Evolutionary conservation across 202 grass and related monocot genomes (phyloP), one percentile per base, ranked within the genome.

Genomic region (Setaria italica): DNA sequence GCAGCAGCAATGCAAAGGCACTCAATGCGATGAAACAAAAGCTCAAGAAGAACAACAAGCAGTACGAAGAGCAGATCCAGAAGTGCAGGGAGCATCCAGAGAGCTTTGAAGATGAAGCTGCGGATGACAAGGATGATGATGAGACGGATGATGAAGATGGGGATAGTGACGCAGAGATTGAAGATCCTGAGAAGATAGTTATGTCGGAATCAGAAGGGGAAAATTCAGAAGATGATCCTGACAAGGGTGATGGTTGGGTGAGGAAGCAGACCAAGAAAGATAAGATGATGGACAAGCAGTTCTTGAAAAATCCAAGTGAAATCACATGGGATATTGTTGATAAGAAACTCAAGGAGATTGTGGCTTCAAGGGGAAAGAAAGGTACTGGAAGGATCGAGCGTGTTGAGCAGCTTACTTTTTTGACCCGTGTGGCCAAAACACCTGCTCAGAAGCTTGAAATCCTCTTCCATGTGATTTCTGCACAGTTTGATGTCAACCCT

Each of bases 401-500:
- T 72, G 96, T 98, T 33, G 96, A 98, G 19, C 93, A 98, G 79
- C 89, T 98, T 39, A 92, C 93, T 1, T 95, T 94, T 75, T 91
- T 98, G 88, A 92, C 93, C 4, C 82, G 88, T 32, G 93, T 95
- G 29, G 95, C 95, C 33, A 98, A 98, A 90, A 98, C 95, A 21
- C 93, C 95, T 21, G 93, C 95, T 29, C 95, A 98, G 75, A 98
- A 98, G 84, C 90, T 98, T 68, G 93, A 94, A 72, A 95, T 98
- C 21, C 68, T 98, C 46, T 95, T 94, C 56, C 87, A 92, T 84
- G 89, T 98, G 64, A 95, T 98, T 15, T 95, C 95, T 25, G 89
- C 95, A n/a, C 96, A 95, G 67, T 98, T 98, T 91, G 96, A 98
- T 85, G 88, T 98, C 39, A 98, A 98, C 56, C 96, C 96, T 43